Base-by-base conservation (phyloP, 352 stramenopile species). In the Aphanomyces euteiches region DNA sequence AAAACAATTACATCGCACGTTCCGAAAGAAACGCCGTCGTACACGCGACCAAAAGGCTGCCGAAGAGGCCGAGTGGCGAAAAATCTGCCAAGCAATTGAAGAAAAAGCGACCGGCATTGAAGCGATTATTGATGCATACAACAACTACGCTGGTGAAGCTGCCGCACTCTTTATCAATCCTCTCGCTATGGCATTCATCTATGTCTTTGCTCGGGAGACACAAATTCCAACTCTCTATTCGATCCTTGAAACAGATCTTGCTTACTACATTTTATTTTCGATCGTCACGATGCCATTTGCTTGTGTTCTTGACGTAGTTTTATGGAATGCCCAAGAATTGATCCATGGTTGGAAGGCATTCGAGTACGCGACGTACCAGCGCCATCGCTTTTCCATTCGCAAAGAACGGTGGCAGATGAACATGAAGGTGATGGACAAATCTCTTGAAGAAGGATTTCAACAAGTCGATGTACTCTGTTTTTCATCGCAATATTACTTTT, bases 331-430 rank as follows among this genome's bases (percentile, higher is more conserved):
- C 36, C 90, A 98, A 66, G 96, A 99, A 73, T 87, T 99, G 12
- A 83, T 96, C 7, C 92, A 98, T 67, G 96, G 96, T 7, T 99
- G 96, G 94, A 97, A 97, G 75, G 84, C 99, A 8, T 98, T 98
- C 80, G 96, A 99, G 78, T 99, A 98, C 78, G 82, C 98, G 5
- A 90, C 89, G 41, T 99, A 98, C 75, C 92, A 98, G 72, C 82
- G 94, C 66, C 98, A 98, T 74, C 86, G 96, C 38, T 99, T 99
- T 75, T 80, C 79, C 12, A 96, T 97, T 39, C 86, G 96, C 17
- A 89, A 98, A 41, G 81, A 93, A 45, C 85, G 90, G 6, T 99
- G 96, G 96, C 95, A 95, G 68, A 88, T 99, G 56, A 69, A 81
- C 15, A 76, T 81, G 13, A 72, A 88, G 45, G 81, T 89, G 2